A percentile compares a stretch with the other conserved stretches of the same genome.
These are phyloP conservation scores for Mallotus nudiflorus DNA, from an alignment of 345 rosid genomes.

Conservation along the genomic window DNA sequence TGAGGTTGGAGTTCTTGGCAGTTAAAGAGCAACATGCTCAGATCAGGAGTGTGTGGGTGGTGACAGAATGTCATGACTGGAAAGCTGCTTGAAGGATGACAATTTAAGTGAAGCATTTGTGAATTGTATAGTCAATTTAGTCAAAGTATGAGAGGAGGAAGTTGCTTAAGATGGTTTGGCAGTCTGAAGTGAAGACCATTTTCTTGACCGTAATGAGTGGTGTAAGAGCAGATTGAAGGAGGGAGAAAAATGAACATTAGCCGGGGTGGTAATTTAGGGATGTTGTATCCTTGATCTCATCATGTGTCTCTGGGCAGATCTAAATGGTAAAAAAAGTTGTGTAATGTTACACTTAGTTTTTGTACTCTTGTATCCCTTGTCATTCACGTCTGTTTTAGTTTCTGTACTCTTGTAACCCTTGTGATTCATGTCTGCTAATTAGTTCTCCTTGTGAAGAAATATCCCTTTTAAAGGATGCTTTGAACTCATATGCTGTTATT, in stretches of 20 bases:
- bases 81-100: neutral
- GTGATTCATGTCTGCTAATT: neutral
- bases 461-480: conserved; percentile 5
- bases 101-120: neutral
- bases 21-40: neutral
- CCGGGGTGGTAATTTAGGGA: neutral
- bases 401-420: neutral
- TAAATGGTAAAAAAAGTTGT: conserved; percentile 7
- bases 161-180: neutral
- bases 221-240: neutral
- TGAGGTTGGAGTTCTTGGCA: neutral
- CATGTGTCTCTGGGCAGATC: neutral
- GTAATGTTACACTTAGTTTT: neutral
- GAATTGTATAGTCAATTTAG: neutral
- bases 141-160: neutral
- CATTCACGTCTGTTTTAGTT: neutral
- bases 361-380: neutral
- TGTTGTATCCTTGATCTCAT: neutral
- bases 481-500: conserved; percentile 29
- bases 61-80: neutral
- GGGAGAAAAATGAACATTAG: neutral
- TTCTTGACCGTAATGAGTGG: neutral
- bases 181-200: neutral
- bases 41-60: neutral
- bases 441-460: neutral